Conservation (phyloP, 352 stramenopile species). For the Phytopythium delawarense region DNA sequence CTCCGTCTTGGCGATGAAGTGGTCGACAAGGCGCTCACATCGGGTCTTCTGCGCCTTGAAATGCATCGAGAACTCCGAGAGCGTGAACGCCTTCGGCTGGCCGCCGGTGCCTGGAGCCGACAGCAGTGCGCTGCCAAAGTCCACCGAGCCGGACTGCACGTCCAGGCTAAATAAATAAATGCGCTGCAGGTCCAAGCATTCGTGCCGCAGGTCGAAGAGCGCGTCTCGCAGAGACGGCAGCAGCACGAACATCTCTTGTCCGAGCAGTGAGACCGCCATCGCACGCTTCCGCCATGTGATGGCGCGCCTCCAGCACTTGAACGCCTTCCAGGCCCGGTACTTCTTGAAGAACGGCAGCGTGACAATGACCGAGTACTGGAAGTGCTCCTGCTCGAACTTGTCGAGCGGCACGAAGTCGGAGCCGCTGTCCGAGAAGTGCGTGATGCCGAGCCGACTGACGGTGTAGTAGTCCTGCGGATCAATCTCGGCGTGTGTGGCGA, state of each 20-base stretch:
- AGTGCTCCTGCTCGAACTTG: conserved; percentile 90
- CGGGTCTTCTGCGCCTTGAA: conserved; percentile 69
- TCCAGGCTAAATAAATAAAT: conserved; percentile 27
- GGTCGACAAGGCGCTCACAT: conserved; percentile 49
- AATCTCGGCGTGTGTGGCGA: conserved; percentile 63
- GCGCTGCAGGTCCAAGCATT: conserved; percentile 54
- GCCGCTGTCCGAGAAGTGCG: conserved; percentile 74
- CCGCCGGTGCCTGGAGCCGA: conserved; percentile 1
- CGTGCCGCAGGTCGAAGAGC: conserved; percentile 62
- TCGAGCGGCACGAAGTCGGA: conserved; percentile 88
- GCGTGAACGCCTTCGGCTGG: conserved; percentile 57
- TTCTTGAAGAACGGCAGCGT: conserved; percentile 88
- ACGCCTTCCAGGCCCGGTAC: conserved; percentile 90
- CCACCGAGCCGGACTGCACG: conserved; percentile 3
- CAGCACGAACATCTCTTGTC: conserved; percentile 87
- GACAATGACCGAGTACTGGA: conserved; percentile 79
- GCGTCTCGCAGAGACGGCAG: conserved; percentile 77
- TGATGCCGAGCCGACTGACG: conserved; percentile 84
- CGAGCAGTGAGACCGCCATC: conserved; percentile 38
- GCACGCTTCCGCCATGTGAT: conserved; percentile 50
- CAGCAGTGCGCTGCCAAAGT: neutral
- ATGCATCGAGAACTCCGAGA: conserved; percentile 77
- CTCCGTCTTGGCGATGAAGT: conserved; percentile 49
- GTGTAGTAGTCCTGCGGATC: conserved; percentile 88
- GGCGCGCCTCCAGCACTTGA: conserved; percentile 81